Evolutionary conservation across 129 eudicot species (phyloP), one percentile per base, ranked within the genome.

Genomic region (Sambucus nigra): DNA sequence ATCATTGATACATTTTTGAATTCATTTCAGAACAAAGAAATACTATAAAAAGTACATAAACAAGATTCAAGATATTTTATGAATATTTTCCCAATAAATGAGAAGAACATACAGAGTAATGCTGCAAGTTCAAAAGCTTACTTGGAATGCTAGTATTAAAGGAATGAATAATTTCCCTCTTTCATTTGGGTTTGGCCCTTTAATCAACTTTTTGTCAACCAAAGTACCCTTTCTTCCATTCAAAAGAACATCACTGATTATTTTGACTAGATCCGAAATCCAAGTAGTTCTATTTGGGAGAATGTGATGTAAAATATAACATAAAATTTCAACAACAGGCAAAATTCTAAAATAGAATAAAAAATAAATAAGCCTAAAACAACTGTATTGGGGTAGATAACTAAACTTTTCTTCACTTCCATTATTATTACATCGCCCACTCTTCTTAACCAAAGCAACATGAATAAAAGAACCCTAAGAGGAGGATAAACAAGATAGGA

Each of bases 391-490:
- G 35, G 12, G 32, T 7, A 59, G 53, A 27, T 15, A 17, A 63
- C 67, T 12, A 46, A 86, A 92, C 93, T 91, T 91, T 66, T 91
- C 95, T 0, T 80, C 95, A 38, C 32, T 24, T 13, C 82, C 94
- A 41, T 86, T 86, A 72, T 86, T 82, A 67, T 77, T 74, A 70
- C 99, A 91, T 66, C 95, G 76, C 66, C 87, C 87, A 42, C 89
- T 85, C 72, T 91, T 91, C 80, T 86, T 95, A 45, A 82, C 99
- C 79, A 86, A 75, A 49, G 76, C 86, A 58, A 91, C 89, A 60
- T 95, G 95, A 68, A 86, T 53, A 5, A 64, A 27, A 53, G 61
- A 63, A 40, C 41, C 80, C 99, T 91, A 47, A 55, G 54, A 70
- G 20, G 41, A 59, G 58, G 26, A 74, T 22, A 16, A 69, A 28